Evolutionary conservation across 257 asterid genomes (phyloP), one percentile per base, ranked within the genome.

Genomic region (Jacaranda copaia): DNA sequence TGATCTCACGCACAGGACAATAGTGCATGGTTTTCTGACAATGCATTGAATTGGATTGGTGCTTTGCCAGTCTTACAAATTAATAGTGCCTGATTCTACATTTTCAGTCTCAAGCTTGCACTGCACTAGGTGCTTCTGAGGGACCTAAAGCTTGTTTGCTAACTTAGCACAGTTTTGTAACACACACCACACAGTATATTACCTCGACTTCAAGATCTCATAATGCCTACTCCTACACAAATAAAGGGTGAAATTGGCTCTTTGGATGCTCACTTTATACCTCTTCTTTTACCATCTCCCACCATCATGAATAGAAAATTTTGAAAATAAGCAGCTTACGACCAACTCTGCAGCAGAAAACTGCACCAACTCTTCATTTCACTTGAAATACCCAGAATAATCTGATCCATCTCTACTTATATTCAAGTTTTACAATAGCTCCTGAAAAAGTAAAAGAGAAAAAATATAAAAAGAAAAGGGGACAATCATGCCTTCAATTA

Each of bases 131-230:
- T 14, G 8, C 57, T 52, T 52, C 15, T 52, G 0, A 13, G 57
- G 32, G 57, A 8, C 57, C 15, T 3, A 52, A 52, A 52, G 19
- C 15, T 52, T 15, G 57, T 52, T 52, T 15, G 11, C 12, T 45
- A 38, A 52, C 8, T 57, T 42, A 69, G 16, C 62, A 15, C 6
- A 13, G 12, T 68, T 52, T 68, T 20, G 38, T 68, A 51, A 52
- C 5, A 69, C 16, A 51, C 6, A 8, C 40, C 32, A 51, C 3
- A 52, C 32, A 52, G 8, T 51, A 38, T 11, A 32, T 35, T 19
- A 66, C 57, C 74, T 69, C 15, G 35, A 69, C 25, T 25, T 25
- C 48, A 52, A 49, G 74, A 69, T n/a, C 19, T 32, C 10, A 69
- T 0, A 51, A 14, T 51, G 36, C 32, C 63, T 14, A 32, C 38